These are phyloP conservation scores for Arthroderma sp. DNA, from an alignment of 2,329 filamentous ascomycete genomes.

Conservation along the genomic window DNA sequence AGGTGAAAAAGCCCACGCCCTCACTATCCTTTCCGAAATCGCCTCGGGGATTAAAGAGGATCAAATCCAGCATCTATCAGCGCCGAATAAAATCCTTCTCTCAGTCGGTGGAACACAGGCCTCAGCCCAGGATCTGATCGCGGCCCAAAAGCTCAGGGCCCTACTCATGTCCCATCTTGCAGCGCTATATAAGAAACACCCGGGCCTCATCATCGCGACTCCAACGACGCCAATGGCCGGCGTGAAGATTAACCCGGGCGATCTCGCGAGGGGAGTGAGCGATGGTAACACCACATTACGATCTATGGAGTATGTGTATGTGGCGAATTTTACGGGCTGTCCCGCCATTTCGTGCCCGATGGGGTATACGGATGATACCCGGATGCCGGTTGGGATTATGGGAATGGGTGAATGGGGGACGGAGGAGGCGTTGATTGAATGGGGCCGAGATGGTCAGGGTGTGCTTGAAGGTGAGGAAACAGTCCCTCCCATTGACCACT, in stretches of 20 bases:
- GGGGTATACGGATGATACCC: constrained; percentile 47
- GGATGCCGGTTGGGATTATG: constrained; percentile 40
- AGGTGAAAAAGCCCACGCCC: constrained; percentile 62
- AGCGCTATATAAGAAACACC: constrained; percentile 54
- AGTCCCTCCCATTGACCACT: neutral
- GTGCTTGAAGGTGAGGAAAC: constrained; percentile 26
- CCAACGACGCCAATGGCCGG: constrained; percentile 66
- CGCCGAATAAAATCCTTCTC: constrained; percentile 58
- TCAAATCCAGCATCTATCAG: constrained; percentile 45
- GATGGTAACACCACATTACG: constrained; percentile 61
- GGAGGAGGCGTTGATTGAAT: constrained; percentile 40
- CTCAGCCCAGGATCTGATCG: constrained; percentile 55
- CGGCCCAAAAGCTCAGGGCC: constrained; percentile 58
- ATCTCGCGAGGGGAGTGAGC: constrained; percentile 50
- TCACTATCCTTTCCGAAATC: constrained; percentile 64
- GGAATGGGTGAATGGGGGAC: constrained; percentile 43
- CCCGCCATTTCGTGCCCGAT: constrained; percentile 64
- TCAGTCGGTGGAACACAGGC: constrained; percentile 49
- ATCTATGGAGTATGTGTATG: constrained; percentile 74
- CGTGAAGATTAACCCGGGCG: constrained; percentile 54
- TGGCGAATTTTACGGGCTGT: constrained; percentile 70
- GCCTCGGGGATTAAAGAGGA: constrained; percentile 37
- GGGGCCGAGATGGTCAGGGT: constrained; percentile 39
- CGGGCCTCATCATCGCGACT: constrained; percentile 64
- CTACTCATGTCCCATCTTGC: constrained; percentile 69